These are phyloP conservation scores for Candida incommunis DNA, from an alignment of 805 yeast species.

Conservation along the genomic window DNA sequence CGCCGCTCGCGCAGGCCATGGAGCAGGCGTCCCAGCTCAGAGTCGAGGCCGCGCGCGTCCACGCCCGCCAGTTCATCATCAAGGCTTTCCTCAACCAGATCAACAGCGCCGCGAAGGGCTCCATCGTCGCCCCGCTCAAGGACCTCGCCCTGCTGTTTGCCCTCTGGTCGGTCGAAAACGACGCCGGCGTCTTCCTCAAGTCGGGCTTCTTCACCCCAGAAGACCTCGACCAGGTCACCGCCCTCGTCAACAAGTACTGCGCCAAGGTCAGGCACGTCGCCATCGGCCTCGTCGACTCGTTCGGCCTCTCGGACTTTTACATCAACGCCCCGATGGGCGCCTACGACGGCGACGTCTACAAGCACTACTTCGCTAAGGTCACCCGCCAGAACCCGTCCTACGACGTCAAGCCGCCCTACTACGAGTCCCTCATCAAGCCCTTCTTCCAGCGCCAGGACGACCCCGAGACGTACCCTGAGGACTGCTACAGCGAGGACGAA, in stretches of 20 bases:
- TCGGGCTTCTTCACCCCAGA: slow-evolving; percentile 40
- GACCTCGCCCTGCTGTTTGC: slow-evolving; percentile 51
- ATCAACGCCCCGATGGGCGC: slow-evolving; percentile 73
- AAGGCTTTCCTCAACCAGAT: slow-evolving; percentile 23
- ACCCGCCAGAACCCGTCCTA: slow-evolving; percentile 33
- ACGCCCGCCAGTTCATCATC: slow-evolving; percentile 22
- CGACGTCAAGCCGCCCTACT: slow-evolving; percentile 47
- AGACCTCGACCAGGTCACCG: slow-evolving; percentile 29
- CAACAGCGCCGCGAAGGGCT: slow-evolving; percentile 20
- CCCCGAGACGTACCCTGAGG: slow-evolving; percentile 8
- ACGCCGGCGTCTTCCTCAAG: slow-evolving; percentile 59
- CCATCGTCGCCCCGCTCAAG: slow-evolving; percentile 35
- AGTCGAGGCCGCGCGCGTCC: slow-evolving; percentile 23
- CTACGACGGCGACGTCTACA: slow-evolving; percentile 72
- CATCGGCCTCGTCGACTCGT: slow-evolving; percentile 70
- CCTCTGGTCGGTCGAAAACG: slow-evolving; percentile 50
- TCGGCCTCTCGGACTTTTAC: slow-evolving; percentile 66
- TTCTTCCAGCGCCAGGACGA: slow-evolving; percentile 19
- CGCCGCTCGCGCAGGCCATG: slow-evolving; percentile 19
- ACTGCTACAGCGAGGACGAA: slow-evolving; percentile 8
- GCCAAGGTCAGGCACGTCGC: slow-evolving; percentile 48
- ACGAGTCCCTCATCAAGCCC: slow-evolving; percentile 23
- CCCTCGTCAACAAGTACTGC: slow-evolving; percentile 32
- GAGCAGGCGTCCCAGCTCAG: slow-evolving; percentile 25
- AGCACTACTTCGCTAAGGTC: slow-evolving; percentile 52